Evolutionary conservation across 2,329 filamentous ascomycete genomes (phyloP), one percentile per base, ranked within the genome.

Genomic region (Thielaviopsis musarum): DNA sequence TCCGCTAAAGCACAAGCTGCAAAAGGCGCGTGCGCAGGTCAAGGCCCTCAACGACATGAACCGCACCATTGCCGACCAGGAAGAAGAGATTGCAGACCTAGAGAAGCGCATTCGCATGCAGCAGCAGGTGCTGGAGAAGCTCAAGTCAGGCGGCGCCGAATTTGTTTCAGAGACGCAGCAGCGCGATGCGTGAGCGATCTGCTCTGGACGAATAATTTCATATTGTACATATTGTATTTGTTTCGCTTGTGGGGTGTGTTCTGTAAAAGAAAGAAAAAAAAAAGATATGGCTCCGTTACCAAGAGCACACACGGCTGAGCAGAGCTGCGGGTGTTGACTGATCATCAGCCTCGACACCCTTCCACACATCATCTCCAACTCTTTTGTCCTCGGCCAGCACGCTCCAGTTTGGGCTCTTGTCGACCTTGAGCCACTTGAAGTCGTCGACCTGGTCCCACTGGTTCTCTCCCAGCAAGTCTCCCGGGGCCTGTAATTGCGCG

Each of bases 391-490:
- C 77, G 1, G 80, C 74, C 22, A 97, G 65, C 2, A 88, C 71
- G 38, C 75, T 80, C 89, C 91, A 98, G 68, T 98, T 91, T 1
- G 93, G 93, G 67, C 88, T 96, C 30, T 82, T 81, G 61, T 87
- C 88, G 17, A 80, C 77, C 70, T 91, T 94, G 63, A 96, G 79
- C 93, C 93, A 97, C 72, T 95, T 95, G 76, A 98, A 98, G 70
- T 98, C 93, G 69, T 97, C 88, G 17, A 97, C 87, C 66, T 93
- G 83, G 65, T 91, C 80, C 88, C 89, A 98, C 66, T 86, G 80
- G 68, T 95, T 91, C 61, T 72, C 71, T 3, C 67, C 60, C 21
- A 61, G 54, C 38, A 52, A 41, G 15, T 61, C 54, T 12, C 57
- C 57, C 7, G 60, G 49, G 6, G 45, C 22, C 57, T 57, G 49